Conservation (phyloP, 768 basidiomycete genomes). For the Suillus spraguei region DNA sequence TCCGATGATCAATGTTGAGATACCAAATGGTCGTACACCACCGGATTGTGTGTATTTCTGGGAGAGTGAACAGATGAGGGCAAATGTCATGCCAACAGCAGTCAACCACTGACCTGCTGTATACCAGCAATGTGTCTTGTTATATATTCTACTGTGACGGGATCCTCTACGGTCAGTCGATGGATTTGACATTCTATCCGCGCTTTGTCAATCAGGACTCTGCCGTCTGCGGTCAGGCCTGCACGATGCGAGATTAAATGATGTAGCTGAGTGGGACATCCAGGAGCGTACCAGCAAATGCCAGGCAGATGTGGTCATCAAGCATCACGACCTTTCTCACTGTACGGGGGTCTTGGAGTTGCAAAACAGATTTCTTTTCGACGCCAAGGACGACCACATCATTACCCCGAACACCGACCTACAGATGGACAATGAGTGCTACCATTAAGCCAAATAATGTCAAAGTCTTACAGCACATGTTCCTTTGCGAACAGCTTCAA, state of each 20-base stretch:
- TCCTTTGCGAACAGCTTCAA: slow-evolving; percentile 96
- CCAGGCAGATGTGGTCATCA: slow-evolving; percentile 96
- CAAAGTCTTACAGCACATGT: slow-evolving; percentile 82
- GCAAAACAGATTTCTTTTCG: slow-evolving; percentile 97
- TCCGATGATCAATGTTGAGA: slow-evolving; percentile 94
- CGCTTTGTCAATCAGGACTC: slow-evolving; percentile 97
- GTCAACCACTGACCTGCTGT: slow-evolving; percentile 72
- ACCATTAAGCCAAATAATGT: background rate
- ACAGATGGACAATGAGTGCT: slow-evolving; percentile 14
- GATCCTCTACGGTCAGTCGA: slow-evolving; percentile 96
- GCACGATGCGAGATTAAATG: slow-evolving; percentile 17
- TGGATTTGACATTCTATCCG: slow-evolving; percentile 98
- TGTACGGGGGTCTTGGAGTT: slow-evolving; percentile 97
- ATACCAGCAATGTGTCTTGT: slow-evolving; percentile 98
- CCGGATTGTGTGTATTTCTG: slow-evolving; percentile 98
- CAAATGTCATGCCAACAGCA: background rate
- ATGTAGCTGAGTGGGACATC: slow-evolving; percentile 7
- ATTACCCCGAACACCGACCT: slow-evolving; percentile 96
- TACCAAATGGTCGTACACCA: slow-evolving; percentile 97
- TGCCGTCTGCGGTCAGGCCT: slow-evolving; percentile 98
- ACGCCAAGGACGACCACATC: slow-evolving; percentile 96
- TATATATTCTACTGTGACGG: slow-evolving; percentile 97
- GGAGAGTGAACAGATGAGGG: background rate
- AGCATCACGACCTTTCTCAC: slow-evolving; percentile 98
- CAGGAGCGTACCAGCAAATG: slow-evolving; percentile 84